Base-by-base conservation (phyloP, 2,329 filamentous ascomycete genomes). In the Fusarium lateritium region DNA sequence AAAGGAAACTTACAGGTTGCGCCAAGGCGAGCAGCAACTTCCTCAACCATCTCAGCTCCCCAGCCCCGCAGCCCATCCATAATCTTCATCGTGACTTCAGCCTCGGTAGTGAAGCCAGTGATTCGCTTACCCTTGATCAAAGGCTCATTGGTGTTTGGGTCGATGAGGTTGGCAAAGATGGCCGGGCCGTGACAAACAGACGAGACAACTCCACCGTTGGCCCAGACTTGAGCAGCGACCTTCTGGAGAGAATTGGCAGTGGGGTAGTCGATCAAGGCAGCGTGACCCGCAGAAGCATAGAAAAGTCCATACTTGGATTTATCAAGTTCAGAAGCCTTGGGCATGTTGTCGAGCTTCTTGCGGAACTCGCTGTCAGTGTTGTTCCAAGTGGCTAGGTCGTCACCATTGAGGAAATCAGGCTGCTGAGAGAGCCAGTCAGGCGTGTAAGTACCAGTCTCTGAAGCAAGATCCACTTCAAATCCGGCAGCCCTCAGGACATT, bases 301-400 rank as follows among this genome's bases (percentile, higher is more conserved):
- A 73, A 73, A 1, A 73, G 33, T 0, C 67, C 67, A 7, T 70
- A 70, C 28, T 56, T 52, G 9, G 63, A 62, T 8, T 47, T 69
- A 40, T 82, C 77, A 9, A 72, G 34, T 3, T 72, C 69, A 14
- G 62, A 57, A 3, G 82, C 77, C 59, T 79, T 81, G 50, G 76
- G 65, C 69, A 83, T 76, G 36, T 78, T 76, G 68, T 84, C 83
- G 11, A 84, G 74, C 71, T 84, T 83, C 51, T 76, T 74, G 55
- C 81, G 76, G 73, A 85, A 85, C 8, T 80, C 80, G 66, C 81
- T 80, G 62, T 70, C 72, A 21, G 53, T 44, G 53, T 85, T 76
- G 9, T 82, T 77, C 80, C 79, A 84, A 7, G 15, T 47, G 7
- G 58, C 5, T 0, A 62, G 17, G 3, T 67, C 64, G 2, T 67